Conservation (phyloP, 805 yeast genomes). For the Lipomyces starkeyi region DNA sequence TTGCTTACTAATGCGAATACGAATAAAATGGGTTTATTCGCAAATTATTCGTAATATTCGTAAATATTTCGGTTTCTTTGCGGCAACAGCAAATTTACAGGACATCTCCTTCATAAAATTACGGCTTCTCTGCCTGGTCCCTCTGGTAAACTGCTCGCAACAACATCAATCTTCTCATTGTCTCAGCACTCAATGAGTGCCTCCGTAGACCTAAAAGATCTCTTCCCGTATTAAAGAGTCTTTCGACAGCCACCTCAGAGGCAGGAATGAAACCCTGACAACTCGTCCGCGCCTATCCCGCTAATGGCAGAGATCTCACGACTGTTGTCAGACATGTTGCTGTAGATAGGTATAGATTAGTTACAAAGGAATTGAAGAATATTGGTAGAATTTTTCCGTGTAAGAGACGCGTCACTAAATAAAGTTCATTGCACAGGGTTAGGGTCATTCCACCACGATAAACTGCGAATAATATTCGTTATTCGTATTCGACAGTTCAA, state of each 20-base stretch:
- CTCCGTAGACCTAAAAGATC: background rate
- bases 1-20: too few relatives aligned
- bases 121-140: too few relatives aligned
- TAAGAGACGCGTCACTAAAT: background rate
- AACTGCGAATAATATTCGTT: background rate
- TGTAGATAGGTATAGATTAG: background rate
- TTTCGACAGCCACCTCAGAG: slow-evolving; percentile 9
- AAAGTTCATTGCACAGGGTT: background rate
- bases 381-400: background rate
- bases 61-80: too few relatives aligned
- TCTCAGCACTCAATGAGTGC: too few relatives aligned
- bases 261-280: slow-evolving; percentile 1
- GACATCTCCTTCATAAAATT: too few relatives aligned
- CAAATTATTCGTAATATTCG: too few relatives aligned
- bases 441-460: background rate
- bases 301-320: background rate
- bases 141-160: too few relatives aligned
- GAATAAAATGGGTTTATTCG: too few relatives aligned
- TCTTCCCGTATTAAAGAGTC: background rate
- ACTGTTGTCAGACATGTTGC: background rate
- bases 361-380: background rate
- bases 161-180: too few relatives aligned
- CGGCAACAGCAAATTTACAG: too few relatives aligned
- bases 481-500: background rate
- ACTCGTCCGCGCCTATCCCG: too few relatives aligned